Base-by-base conservation (phyloP, 148 eudicot genomes). In the Spergularia marina region DNA sequence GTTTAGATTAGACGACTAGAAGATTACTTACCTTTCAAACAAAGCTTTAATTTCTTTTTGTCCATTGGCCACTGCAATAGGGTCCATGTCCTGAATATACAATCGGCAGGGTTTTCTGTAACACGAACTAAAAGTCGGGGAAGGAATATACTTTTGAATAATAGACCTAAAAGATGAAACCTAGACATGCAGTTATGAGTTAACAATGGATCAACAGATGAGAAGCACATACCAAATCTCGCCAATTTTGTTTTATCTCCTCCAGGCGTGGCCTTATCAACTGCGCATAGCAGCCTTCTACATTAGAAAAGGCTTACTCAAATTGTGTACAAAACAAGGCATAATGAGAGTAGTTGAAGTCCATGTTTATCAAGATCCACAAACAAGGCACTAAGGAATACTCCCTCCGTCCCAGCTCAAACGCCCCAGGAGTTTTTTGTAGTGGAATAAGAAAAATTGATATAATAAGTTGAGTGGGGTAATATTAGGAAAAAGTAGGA, bases 21-120 rank as follows among this genome's bases (percentile, higher is more conserved):
- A 21, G 8, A 12, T 40, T 34, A 56, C 89, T 82, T 87, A 90
- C 98, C 87, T 84, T 58, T 78, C 85, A 54, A 87, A 79, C 80
- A 93, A 77, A 59, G 77, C 81, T 41, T 79, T 65, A 83, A 87
- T 85, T 73, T 70, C 78, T 77, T 74, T 76, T 67, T 82, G 85
- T 54, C 89, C 90, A 74, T 86, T 90, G 67, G 86, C 81, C n/a
- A 90, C 85, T 56, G 87, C 87, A 8, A 64, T 34, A 39, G 89
- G 91, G 69, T 85, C 89, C 91, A 84, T 89, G 40, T 81, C 87
- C 96, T 93, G 85, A 44, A 56, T 51, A 73, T 40, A 36, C 16
- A 56, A 14, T 65, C 12, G 53, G 54, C 25, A 58, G 20, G 39
- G 41, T 53, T 68, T 4, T 71, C 51, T 5, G 23, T 51, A 41